Percentiles rank a stretch among this genome's conserved stretches.
These are phyloP conservation scores for Cerioporus squamosus DNA, from an alignment of 1,284 basidiomycete species.

Conservation along the genomic window DNA sequence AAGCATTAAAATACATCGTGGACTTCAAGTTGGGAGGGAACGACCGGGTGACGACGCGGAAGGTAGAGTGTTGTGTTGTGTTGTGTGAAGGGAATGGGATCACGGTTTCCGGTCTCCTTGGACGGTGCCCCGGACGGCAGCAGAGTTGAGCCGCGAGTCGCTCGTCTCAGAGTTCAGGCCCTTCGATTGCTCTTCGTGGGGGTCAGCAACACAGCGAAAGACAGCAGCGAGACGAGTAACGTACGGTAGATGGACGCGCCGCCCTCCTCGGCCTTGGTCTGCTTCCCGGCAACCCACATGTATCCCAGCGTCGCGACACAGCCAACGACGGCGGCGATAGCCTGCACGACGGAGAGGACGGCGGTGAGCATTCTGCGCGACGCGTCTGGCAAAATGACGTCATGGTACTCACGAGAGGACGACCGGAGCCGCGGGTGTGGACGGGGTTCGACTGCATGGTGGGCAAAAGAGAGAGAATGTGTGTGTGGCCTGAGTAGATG, in stretches of 20 bases:
- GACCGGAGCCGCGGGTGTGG: slow-evolving; percentile 17
- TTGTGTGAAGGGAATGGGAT: neutral
- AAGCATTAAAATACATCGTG: no score
- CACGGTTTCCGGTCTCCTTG: slow-evolving; percentile 26
- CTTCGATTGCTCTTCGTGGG: slow-evolving; percentile 3
- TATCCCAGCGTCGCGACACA: slow-evolving; percentile 31
- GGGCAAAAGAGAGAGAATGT: no score
- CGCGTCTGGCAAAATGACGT: neutral
- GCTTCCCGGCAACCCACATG: slow-evolving; percentile 34
- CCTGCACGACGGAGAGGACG: slow-evolving; percentile 14
- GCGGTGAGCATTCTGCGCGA: neutral
- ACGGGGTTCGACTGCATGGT: slow-evolving; percentile 2
- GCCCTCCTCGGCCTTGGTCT: slow-evolving; percentile 31
- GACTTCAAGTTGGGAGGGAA: neutral
- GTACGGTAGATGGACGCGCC: slow-evolving; percentile 34
- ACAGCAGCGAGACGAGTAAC: slow-evolving; percentile 8
- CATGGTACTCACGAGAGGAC: slow-evolving; percentile 14
- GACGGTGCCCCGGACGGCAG: slow-evolving; percentile 23
- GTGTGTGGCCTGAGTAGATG: no score
- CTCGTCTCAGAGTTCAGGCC: slow-evolving; percentile 8
- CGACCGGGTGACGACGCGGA: no score
- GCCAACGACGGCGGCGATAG: slow-evolving; percentile 28
- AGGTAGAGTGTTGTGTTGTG: no score
- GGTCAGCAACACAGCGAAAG: neutral
- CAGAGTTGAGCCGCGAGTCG: slow-evolving; percentile 21